phyloP scores from a whole-genome alignment of 2,329 filamentous ascomycete genomes.

The Chaetomiaceae sp. region DNA sequence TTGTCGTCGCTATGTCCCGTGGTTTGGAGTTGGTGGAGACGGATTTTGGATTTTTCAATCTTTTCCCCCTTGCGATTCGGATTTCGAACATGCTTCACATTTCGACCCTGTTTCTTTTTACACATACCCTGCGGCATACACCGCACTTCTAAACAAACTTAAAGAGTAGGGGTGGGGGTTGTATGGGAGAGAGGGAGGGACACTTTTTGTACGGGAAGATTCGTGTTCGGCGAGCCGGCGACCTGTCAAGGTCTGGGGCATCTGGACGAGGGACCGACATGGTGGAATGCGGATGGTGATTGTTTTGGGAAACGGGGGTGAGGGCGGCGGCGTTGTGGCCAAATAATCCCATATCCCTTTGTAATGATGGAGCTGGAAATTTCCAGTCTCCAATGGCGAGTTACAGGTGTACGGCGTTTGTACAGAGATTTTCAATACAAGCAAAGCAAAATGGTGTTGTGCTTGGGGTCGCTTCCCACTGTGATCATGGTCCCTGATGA shows the following conservation, averaged over 20 bases:
- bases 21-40: conserved; percentile 13
- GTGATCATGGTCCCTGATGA: too few relatives aligned
- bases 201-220: conserved; percentile 1
- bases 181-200: not conserved
- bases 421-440: not conserved
- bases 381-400: not conserved
- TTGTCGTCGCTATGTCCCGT: not conserved
- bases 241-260: not conserved
- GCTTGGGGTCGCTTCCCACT: not conserved
- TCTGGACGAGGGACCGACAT: too few relatives aligned
- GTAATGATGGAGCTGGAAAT: conserved; percentile 9
- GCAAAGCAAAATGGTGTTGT: not conserved
- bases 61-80: conserved; percentile 13
- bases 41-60: conserved; percentile 6
- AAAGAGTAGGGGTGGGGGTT: conserved; percentile 1
- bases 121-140: conserved; percentile 23
- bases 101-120: conserved; percentile 1
- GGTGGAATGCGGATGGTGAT: not conserved
- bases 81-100: conserved; percentile 18
- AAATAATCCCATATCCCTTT: conserved; percentile 13
- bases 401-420: conserved; percentile 11
- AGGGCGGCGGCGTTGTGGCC: conserved; percentile 5
- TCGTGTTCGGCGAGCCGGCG: too few relatives aligned
- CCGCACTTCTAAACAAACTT: conserved; percentile 13
- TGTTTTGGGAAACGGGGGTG: not conserved